Evolutionary conservation across 352 stramenopile species (phyloP), one percentile per base, ranked within the genome.

Genomic region (Phytophthora foliorum): DNA sequence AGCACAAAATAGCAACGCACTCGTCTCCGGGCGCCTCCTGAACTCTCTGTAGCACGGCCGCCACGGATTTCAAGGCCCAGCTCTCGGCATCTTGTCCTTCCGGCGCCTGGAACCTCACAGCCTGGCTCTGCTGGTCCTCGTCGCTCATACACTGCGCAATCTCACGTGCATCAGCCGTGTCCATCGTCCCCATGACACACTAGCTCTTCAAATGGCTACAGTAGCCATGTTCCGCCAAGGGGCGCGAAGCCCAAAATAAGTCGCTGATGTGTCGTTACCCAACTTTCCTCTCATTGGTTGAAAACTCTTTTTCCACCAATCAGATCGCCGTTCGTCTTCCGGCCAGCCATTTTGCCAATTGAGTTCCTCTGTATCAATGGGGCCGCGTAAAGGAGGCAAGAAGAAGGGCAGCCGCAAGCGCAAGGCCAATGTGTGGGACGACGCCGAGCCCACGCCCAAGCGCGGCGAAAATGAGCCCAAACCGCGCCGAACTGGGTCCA

Each of bases 351-450:
- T 79, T n/a, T n/a, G n/a, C n/a, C n/a, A n/a, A n/a, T n/a, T n/a
- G n/a, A n/a, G n/a, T n/a, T n/a, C n/a, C n/a, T n/a, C n/a, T n/a
- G n/a, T n/a, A n/a, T n/a, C n/a, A n/a, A n/a, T 84, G 72, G 61
- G 54, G 6, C 50, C 63, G 34, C 70, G 58, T 24, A 83, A 83
- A 25, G 66, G 75, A 55, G 59, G 67, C 46, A 75, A 81, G 72
- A 85, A 85, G 73, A 79, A 82, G 44, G 60, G 67, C 44, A 59
- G 46, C 25, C 55, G 61, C n/a, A 87, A 87, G 74, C 76, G 79
- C 24, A 87, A 85, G 63, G 71, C 72, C 38, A 87, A 84, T 44
- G 67, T 80, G 22, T 87, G 79, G 77, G 79, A 87, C 55, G 79
- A 85, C 52, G 79, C 77, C 1, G 62, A 67, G 49, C 55, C 63